Base-by-base conservation (phyloP, 495 filamentous ascomycete genomes). In the Parathielavia hyrcaniae region DNA sequence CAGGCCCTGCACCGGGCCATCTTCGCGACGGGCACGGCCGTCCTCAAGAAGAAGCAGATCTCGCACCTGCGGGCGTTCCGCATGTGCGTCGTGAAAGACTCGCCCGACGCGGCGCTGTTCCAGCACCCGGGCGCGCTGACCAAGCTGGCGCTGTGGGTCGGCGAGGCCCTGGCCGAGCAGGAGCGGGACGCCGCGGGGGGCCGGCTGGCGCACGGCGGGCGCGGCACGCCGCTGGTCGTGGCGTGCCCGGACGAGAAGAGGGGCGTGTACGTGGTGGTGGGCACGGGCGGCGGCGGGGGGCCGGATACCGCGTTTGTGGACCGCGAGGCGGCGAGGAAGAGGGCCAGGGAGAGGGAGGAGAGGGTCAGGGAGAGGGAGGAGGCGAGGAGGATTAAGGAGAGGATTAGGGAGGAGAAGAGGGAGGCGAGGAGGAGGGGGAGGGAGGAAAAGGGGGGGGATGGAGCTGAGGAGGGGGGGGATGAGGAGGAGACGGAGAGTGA, bases 11-110 rank as follows among this genome's bases (percentile, higher is more conserved):
- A 95, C 69, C 85, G 88, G 19, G 91, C 93, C 43, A 98, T 97
- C 64, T 86, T 97, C 43, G 87, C 90, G 36, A 96, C 93, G 0
- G 93, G 95, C 38, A 92, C 90, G 5, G 84, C 89, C 1, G 75
- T 98, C 12, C 84, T 98, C 30, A 87, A 90, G 43, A 98, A 98
- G 72, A 86, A 86, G 41, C 93, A 96, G 67, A 96, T 98, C 61
- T 85, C 88, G 13, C 89, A 95, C 69, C 77, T 98, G 36, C 83
- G 87, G 8, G 87, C 91, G 8, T 98, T 97, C 72, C 88, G 93
- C 39, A 91, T 98, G 77, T 91, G 88, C 11, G 87, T 98, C 30
- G 91, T 98, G 63, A 95, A 95, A 66, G 93, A 97, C 66, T 89
- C 92, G 1, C 89, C 91, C 0, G 93, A 97, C 64, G 87, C 95